phyloP scores from a whole-genome alignment of 371 early-diverging fungal genomes.

The Mucor irregularis region DNA sequence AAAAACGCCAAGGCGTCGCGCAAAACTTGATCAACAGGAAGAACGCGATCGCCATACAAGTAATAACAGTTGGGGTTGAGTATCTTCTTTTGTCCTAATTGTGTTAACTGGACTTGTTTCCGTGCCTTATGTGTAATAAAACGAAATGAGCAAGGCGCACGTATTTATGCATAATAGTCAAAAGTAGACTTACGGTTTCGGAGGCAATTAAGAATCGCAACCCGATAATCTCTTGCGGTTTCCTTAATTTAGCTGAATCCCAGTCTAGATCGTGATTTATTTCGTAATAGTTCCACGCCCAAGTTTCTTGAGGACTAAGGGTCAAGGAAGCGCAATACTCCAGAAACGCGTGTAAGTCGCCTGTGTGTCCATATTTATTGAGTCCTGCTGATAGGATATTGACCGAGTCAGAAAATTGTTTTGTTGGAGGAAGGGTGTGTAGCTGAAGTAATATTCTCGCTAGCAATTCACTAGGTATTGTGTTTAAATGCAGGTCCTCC shows the following conservation, averaged over 20 bases:
- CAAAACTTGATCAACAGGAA: constrained; percentile 16
- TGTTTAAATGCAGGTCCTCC: constrained; percentile 31
- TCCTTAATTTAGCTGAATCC: constrained; percentile 19
- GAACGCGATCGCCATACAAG: neutral
- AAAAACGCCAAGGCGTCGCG: constrained; percentile 20
- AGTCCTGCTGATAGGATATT: constrained; percentile 28
- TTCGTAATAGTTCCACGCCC: constrained; percentile 13
- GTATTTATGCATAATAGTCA: too few species aligned
- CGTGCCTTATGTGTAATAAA: constrained; percentile 16
- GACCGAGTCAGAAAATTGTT: constrained; percentile 17
- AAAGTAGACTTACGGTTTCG: constrained; percentile 13
- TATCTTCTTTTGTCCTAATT: constrained; percentile 1
- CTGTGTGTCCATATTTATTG: constrained; percentile 30
- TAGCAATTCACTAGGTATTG: constrained; percentile 32
- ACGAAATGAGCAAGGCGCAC: too few species aligned
- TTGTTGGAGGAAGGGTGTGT: constrained; percentile 21
- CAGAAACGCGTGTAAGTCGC: constrained; percentile 36
- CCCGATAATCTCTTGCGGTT: constrained; percentile 15
- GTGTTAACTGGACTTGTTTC: constrained; percentile 7
- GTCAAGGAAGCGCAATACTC: constrained; percentile 23
- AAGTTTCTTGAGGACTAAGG: constrained; percentile 4
- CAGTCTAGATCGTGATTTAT: constrained; percentile 20
- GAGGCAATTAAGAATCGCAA: constrained; percentile 23
- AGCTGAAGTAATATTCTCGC: constrained; percentile 41
- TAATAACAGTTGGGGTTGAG: constrained; percentile 11